A percentile compares a stretch with the other conserved stretches of the same genome.
phyloP scores from a whole-genome alignment of 1,284 basidiomycete species.

The Pascua sp. region DNA sequence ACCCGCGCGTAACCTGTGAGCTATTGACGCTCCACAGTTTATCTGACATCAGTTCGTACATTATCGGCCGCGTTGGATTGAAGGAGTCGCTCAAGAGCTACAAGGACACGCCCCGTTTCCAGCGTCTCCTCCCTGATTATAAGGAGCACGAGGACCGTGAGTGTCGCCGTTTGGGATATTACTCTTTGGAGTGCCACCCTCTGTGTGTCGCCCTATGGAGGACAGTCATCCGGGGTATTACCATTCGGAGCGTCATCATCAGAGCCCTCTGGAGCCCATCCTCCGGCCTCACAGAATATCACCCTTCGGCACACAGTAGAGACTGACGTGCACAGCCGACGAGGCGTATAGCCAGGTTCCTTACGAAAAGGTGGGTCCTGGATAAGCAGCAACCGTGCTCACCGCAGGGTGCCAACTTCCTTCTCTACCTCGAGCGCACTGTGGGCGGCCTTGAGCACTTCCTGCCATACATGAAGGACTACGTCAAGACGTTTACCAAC shows the following conservation, averaged over 20 bases:
- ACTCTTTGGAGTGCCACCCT: not conserved
- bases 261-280: too few species aligned
- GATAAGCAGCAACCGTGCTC: not conserved
- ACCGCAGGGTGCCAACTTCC: slow-evolving; percentile 62
- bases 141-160: slow-evolving; percentile 52
- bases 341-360: slow-evolving; percentile 68
- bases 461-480: slow-evolving; percentile 69
- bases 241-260: too few species aligned
- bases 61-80: slow-evolving; percentile 59
- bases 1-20: slow-evolving; percentile 67
- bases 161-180: not conserved
- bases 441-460: slow-evolving; percentile 85
- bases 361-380: slow-evolving; percentile 61
- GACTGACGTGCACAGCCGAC: slow-evolving; percentile 56
- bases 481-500: slow-evolving; percentile 54
- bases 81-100: slow-evolving; percentile 63
- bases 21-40: not conserved
- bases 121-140: slow-evolving; percentile 81
- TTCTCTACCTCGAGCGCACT: slow-evolving; percentile 65
- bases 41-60: slow-evolving; percentile 37
- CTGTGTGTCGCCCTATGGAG: too few species aligned
- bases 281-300: too few species aligned
- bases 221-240: too few species aligned
- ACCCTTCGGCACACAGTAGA: too few species aligned
- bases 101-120: slow-evolving; percentile 60